Evolutionary conservation across 1,284 basidiomycete species (phyloP).

Genomic region (Phellopilus nigrolimitatus): DNA sequence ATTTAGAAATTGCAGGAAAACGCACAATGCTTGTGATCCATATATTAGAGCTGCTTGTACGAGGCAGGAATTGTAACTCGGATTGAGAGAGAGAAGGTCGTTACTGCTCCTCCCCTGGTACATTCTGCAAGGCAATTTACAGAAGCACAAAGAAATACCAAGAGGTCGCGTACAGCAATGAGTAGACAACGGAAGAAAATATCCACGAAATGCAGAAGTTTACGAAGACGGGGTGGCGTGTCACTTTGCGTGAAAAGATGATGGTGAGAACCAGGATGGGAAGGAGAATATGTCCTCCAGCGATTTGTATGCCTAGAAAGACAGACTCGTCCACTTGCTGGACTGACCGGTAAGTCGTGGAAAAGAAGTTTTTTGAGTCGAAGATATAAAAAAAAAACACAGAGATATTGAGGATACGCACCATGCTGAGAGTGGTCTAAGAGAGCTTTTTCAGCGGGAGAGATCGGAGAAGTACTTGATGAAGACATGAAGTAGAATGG

Average conservation of each 20-base stretch:
- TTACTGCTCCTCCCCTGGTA: slow-evolving; percentile 16
- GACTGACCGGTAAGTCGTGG: slow-evolving; percentile 13
- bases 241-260: slow-evolving; percentile 16
- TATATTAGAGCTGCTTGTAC: slow-evolving; percentile 19
- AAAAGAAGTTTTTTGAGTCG: no score
- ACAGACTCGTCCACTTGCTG: slow-evolving; percentile 16
- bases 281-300: slow-evolving; percentile 20
- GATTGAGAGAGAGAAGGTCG: slow-evolving; percentile 16
- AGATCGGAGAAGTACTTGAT: not conserved
- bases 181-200: slow-evolving; percentile 19
- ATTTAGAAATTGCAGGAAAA: not conserved
- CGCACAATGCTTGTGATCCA: slow-evolving; percentile 18
- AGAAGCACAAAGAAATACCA: no score
- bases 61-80: slow-evolving; percentile 12
- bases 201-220: slow-evolving; percentile 20
- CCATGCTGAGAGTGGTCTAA: not conserved
- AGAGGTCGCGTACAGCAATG: slow-evolving; percentile 16
- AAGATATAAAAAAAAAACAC: not conserved
- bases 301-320: slow-evolving; percentile 20
- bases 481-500: not conserved
- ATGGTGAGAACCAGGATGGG: slow-evolving; percentile 20
- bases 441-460: not conserved
- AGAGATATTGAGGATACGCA: not conserved
- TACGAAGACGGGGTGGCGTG: slow-evolving; percentile 20
- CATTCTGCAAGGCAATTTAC: slow-evolving; percentile 16